These are phyloP conservation scores for Leccinum incarnatum DNA, from an alignment of 768 basidiomycete genomes.

Conservation along the genomic window DNA sequence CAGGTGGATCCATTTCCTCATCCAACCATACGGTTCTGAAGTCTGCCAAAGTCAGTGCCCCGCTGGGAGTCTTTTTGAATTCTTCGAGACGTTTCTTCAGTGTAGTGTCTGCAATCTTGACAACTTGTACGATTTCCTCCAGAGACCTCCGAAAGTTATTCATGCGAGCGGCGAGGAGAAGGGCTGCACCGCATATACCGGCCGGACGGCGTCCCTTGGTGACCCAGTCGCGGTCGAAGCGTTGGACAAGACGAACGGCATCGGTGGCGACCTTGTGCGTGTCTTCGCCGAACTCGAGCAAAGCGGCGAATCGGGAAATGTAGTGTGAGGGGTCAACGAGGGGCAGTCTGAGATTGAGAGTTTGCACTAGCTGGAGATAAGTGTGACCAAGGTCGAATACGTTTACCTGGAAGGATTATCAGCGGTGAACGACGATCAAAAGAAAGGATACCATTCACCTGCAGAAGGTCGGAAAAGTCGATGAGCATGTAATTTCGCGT, in stretches of 20 bases:
- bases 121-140: slow-evolving; percentile 97
- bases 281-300: slow-evolving; percentile 95
- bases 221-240: slow-evolving; percentile 98
- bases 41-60: slow-evolving; percentile 80
- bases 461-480: slow-evolving; percentile 95
- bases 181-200: slow-evolving; percentile 94
- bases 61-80: slow-evolving; percentile 88
- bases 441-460: slow-evolving; percentile 44
- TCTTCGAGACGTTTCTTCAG: slow-evolving; percentile 91
- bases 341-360: slow-evolving; percentile 79
- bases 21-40: slow-evolving; percentile 90
- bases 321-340: slow-evolving; percentile 96
- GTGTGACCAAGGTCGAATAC: slow-evolving; percentile 97
- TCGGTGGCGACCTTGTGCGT: slow-evolving; percentile 90
- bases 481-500: slow-evolving; percentile 96
- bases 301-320: slow-evolving; percentile 90
- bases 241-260: slow-evolving; percentile 87
- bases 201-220: slow-evolving; percentile 92
- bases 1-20: slow-evolving; percentile 89
- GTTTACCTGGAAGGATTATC: slow-evolving; percentile 63
- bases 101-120: slow-evolving; percentile 97
- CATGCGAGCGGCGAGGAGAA: slow-evolving; percentile 96
- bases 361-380: slow-evolving; percentile 91
- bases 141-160: slow-evolving; percentile 93
- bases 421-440: not conserved